Evolutionary conservation across 1,284 basidiomycete species (phyloP).

Genomic region (Pseudozyma sp.): DNA sequence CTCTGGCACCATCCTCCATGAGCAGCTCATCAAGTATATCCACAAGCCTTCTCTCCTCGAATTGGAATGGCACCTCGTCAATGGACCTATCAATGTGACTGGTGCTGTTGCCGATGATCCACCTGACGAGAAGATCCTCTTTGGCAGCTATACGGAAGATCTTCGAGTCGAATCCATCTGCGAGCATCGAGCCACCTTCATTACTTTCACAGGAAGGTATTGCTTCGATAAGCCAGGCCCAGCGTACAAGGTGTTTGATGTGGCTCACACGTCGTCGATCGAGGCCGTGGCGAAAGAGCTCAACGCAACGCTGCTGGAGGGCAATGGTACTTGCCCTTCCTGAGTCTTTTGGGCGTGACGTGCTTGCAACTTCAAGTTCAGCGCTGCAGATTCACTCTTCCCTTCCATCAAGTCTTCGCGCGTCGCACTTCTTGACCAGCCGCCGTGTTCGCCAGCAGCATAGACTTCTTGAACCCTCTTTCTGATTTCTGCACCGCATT

Average conservation of each 20-base stretch:
- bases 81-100: slow-evolving; percentile 34
- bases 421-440: too few relatives aligned
- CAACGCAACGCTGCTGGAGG: slow-evolving; percentile 24
- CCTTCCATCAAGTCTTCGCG: too few relatives aligned
- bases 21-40: slow-evolving; percentile 32
- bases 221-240: slow-evolving; percentile 38
- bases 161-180: slow-evolving; percentile 35
- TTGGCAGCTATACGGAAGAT: slow-evolving; percentile 37
- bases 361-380: neutral
- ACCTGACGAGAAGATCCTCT: slow-evolving; percentile 24
- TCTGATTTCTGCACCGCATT: too few relatives aligned
- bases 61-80: slow-evolving; percentile 37
- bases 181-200: slow-evolving; percentile 22
- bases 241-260: slow-evolving; percentile 36
- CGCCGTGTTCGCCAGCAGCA: too few relatives aligned
- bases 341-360: neutral
- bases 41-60: slow-evolving; percentile 27
- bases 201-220: slow-evolving; percentile 32
- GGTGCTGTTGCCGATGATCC: slow-evolving; percentile 33
- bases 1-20: slow-evolving; percentile 31
- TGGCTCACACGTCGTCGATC: slow-evolving; percentile 22
- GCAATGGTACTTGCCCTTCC: slow-evolving; percentile 30
- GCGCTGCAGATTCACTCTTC: too few relatives aligned
- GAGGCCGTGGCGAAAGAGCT: slow-evolving; percentile 27
- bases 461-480: too few relatives aligned